Conservation (phyloP, 345 rosid species). For the Sonneratia caseolaris region DNA sequence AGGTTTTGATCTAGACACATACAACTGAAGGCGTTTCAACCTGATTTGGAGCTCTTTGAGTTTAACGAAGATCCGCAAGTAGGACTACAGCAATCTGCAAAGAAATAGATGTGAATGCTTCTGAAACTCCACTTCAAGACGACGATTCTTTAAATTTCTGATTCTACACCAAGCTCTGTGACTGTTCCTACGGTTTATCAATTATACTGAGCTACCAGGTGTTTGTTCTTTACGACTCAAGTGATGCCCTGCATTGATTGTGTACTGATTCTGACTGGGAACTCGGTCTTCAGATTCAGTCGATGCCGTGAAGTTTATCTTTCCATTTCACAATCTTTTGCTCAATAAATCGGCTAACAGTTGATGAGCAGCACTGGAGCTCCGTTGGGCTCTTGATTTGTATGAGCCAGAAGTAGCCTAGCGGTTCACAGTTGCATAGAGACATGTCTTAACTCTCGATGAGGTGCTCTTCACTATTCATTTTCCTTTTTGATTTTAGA, state of each 20-base stretch:
- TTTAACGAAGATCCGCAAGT: slow-evolving; percentile 19
- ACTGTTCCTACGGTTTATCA: neutral
- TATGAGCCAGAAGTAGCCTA: neutral
- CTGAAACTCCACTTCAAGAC: slow-evolving; percentile 1
- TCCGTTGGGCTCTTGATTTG: neutral
- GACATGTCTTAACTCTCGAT: too few relatives aligned
- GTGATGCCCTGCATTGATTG: neutral
- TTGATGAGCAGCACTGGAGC: neutral
- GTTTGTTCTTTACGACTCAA: neutral
- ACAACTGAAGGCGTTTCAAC: slow-evolving; percentile 14
- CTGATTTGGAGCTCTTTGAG: slow-evolving; percentile 4
- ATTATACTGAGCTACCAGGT: neutral
- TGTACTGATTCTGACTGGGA: neutral
- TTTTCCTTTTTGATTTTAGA: too few relatives aligned
- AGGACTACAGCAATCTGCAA: slow-evolving; percentile 1
- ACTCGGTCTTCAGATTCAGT: neutral
- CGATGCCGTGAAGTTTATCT: neutral
- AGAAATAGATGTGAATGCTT: slow-evolving; percentile 1
- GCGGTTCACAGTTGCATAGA: neutral
- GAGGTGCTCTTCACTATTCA: too few relatives aligned
- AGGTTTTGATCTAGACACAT: slow-evolving; percentile 67
- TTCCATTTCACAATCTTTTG: neutral
- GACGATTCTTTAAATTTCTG: neutral
- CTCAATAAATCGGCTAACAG: neutral
- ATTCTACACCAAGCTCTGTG: too few relatives aligned